Conservation (phyloP, 1,284 basidiomycete genomes). For the Phaffia rhodozyma region DNA sequence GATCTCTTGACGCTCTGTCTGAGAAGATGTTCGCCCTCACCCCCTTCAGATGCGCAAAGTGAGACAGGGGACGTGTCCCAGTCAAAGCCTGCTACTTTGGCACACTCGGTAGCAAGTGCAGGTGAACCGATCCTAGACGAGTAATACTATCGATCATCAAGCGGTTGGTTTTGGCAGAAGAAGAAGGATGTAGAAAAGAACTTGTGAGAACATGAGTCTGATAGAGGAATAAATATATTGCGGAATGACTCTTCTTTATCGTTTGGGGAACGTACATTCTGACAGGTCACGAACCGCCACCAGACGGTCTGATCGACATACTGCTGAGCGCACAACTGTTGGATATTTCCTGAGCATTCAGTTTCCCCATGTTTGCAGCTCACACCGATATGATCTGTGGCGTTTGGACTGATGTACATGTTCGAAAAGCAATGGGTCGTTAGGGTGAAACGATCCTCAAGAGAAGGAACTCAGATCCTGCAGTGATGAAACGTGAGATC, state of each 20-base stretch:
- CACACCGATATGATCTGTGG: constrained; percentile 18
- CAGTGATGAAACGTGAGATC: neutral
- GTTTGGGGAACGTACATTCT: constrained; percentile 14
- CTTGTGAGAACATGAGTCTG: neutral
- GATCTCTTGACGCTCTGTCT: constrained; percentile 14
- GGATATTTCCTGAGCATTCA: constrained; percentile 25
- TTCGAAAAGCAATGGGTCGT: neutral
- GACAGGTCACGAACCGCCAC: constrained; percentile 21
- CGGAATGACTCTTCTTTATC: too few relatives aligned
- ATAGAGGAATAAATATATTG: neutral
- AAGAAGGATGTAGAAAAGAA: neutral
- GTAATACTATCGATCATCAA: constrained; percentile 18
- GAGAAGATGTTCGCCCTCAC: constrained; percentile 19
- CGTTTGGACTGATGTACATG: constrained; percentile 5
- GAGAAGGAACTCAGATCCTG: too few relatives aligned
- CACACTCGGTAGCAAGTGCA: constrained; percentile 21
- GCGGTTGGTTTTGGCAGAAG: neutral
- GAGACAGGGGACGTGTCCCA: constrained; percentile 13
- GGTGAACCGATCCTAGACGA: constrained; percentile 21
- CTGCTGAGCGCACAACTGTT: constrained; percentile 23
- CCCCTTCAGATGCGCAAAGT: constrained; percentile 17
- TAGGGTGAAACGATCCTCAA: neutral
- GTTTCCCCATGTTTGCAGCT: constrained; percentile 24
- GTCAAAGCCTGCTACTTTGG: constrained; percentile 21
- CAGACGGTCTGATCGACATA: constrained; percentile 17